These are phyloP conservation scores for Rhizoclosmatium sp. DNA, from an alignment of 192 early-diverging fungal species.

Conservation along the genomic window DNA sequence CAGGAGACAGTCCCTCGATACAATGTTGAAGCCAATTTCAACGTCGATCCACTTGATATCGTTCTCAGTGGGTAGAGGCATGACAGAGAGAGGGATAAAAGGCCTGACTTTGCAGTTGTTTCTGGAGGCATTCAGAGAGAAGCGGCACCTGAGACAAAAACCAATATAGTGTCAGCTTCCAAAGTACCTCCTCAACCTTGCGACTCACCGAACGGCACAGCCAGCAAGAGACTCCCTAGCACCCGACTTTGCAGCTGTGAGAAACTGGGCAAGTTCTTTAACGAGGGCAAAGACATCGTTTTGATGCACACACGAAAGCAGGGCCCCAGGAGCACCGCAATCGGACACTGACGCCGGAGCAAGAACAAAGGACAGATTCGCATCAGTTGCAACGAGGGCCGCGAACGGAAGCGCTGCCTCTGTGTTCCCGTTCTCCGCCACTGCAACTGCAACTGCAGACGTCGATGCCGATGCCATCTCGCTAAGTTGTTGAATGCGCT, in stretches of 20 bases:
- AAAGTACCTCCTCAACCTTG: not conserved
- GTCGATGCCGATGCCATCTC: too few relatives aligned
- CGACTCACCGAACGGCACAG: conserved; percentile 12
- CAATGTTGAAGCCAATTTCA: conserved; percentile 25
- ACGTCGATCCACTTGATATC: conserved; percentile 20
- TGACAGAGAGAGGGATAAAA: not conserved
- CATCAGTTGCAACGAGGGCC: conserved; percentile 20
- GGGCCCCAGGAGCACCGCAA: not conserved
- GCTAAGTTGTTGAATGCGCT: too few relatives aligned
- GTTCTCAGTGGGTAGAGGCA: not conserved
- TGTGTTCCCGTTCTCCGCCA: not conserved
- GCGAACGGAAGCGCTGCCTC: not conserved
- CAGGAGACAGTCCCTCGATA: not conserved
- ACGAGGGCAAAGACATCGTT: conserved; percentile 18
- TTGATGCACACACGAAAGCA: conserved; percentile 11
- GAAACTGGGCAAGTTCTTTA: conserved; percentile 30
- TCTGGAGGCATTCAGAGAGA: not conserved
- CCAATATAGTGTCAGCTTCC: not conserved
- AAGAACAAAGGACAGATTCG: conserved; percentile 15
- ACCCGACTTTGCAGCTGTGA: conserved; percentile 15
- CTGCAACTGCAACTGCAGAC: too few relatives aligned
- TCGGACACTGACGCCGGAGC: not conserved
- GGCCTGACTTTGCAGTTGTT: not conserved
- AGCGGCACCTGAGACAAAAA: conserved; percentile 1
- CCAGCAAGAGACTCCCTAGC: conserved; percentile 25